Percentiles rank a stretch among this genome's conserved stretches.
Conservation (phyloP, 495 filamentous ascomycete genomes). For the Melanomma pulvis-pyrius region DNA sequence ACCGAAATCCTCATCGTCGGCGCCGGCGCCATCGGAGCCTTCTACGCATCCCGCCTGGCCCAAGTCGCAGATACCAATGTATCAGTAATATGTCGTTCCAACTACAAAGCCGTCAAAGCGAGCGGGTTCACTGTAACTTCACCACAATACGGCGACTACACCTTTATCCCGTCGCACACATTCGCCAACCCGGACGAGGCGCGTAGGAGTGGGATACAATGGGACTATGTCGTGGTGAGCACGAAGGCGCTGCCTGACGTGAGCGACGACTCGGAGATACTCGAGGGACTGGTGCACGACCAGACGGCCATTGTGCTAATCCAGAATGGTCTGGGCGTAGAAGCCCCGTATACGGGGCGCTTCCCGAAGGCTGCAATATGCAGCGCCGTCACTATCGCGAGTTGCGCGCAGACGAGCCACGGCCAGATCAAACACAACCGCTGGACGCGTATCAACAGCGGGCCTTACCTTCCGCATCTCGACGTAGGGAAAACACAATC, state of each 20-base stretch:
- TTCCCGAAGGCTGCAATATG: slow-evolving; percentile 61
- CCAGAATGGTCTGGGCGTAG: slow-evolving; percentile 73
- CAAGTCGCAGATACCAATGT: slow-evolving; percentile 46
- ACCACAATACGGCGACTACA: slow-evolving; percentile 58
- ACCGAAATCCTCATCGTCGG: slow-evolving; percentile 60
- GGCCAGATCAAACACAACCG: slow-evolving; percentile 61
- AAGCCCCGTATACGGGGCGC: slow-evolving; percentile 60
- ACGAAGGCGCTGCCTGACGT: slow-evolving; percentile 47
- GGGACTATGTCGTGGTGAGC: slow-evolving; percentile 46
- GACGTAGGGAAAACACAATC: slow-evolving; percentile 16
- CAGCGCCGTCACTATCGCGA: slow-evolving; percentile 62
- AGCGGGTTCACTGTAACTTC: slow-evolving; percentile 55
- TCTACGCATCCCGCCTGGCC: slow-evolving; percentile 61
- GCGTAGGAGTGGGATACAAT: slow-evolving; percentile 27
- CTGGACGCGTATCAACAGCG: slow-evolving; percentile 63
- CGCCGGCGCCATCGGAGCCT: slow-evolving; percentile 62
- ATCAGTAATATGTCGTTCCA: slow-evolving; percentile 58
- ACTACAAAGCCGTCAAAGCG: slow-evolving; percentile 54
- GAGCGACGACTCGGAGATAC: slow-evolving; percentile 44
- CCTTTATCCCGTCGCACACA: slow-evolving; percentile 53
- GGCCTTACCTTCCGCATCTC: slow-evolving; percentile 52
- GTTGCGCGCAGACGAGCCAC: slow-evolving; percentile 54
- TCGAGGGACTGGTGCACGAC: slow-evolving; percentile 42
- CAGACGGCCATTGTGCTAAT: slow-evolving; percentile 60
- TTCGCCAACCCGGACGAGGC: slow-evolving; percentile 47